These are phyloP conservation scores for Celoporthe dispersa DNA, from an alignment of 2,329 filamentous ascomycete genomes.

Conservation along the genomic window DNA sequence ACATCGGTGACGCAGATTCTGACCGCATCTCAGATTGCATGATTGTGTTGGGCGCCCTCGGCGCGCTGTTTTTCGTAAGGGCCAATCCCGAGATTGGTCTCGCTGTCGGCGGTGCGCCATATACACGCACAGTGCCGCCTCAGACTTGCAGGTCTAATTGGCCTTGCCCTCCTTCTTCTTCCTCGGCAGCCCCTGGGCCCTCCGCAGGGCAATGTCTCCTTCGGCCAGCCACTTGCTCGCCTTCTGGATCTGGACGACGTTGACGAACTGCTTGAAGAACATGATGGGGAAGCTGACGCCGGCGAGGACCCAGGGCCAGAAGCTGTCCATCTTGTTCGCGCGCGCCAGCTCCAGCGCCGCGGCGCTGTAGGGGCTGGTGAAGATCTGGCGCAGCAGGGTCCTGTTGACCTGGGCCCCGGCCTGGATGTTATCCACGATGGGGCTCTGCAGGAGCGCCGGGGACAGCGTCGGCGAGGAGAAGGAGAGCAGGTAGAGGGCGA, in stretches of 20 bases:
- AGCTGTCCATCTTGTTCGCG: slow-evolving; percentile 79
- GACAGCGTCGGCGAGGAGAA: slow-evolving; percentile 91
- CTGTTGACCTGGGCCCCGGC: slow-evolving; percentile 73
- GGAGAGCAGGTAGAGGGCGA: slow-evolving; percentile 94
- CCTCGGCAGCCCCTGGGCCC: slow-evolving; percentile 56
- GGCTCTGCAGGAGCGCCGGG: slow-evolving; percentile 73
- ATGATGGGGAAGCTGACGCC: slow-evolving; percentile 84
- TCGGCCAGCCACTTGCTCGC: slow-evolving; percentile 91
- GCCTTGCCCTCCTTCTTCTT: slow-evolving; percentile 41
- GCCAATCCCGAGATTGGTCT: background rate
- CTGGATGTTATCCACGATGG: slow-evolving; percentile 59
- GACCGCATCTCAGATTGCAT: too few species aligned
- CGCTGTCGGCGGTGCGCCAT: background rate
- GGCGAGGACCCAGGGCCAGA: slow-evolving; percentile 77
- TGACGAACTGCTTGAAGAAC: slow-evolving; percentile 90
- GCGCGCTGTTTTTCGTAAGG: background rate
- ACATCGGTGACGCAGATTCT: background rate
- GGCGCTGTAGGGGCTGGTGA: slow-evolving; percentile 88
- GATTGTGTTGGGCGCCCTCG: background rate
- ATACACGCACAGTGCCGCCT: background rate
- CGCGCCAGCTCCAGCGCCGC: slow-evolving; percentile 90
- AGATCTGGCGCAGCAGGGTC: slow-evolving; percentile 73
- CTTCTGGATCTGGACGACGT: slow-evolving; percentile 91
- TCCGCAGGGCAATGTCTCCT: slow-evolving; percentile 75
- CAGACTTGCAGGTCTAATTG: background rate